Conservation (phyloP, 2,329 filamentous ascomycete genomes). For the Cladosporium colombiae region DNA sequence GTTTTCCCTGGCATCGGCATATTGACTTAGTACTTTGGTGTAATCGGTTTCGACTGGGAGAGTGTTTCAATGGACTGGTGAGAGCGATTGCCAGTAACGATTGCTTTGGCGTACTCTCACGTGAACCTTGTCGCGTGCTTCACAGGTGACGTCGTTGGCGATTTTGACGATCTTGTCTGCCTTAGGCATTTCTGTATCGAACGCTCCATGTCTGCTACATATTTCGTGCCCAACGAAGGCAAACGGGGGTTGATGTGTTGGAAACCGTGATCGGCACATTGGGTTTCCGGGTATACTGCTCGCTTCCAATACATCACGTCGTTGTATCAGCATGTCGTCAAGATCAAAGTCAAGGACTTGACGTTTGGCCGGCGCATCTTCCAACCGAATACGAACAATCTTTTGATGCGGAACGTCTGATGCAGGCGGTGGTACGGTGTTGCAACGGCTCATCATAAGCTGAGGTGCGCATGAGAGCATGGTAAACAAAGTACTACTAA, state of each 20-base stretch:
- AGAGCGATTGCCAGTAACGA: background rate
- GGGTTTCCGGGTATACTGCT: background rate
- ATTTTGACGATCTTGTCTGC: background rate
- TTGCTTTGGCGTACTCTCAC: background rate
- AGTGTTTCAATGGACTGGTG: background rate
- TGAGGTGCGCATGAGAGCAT: background rate
- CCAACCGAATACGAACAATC: background rate
- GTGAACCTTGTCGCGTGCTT: conserved; percentile 2
- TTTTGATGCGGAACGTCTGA: background rate
- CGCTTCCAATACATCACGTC: background rate
- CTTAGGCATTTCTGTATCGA: background rate
- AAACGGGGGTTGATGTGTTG: too few species aligned
- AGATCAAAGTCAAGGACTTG: background rate
- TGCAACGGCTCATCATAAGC: background rate
- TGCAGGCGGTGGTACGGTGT: background rate
- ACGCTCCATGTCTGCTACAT: background rate
- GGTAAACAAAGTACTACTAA: background rate
- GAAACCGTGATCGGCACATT: background rate
- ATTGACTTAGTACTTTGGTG: background rate
- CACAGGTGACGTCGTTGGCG: background rate
- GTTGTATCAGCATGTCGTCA: background rate
- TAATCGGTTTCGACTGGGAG: background rate
- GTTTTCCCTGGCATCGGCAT: conserved; percentile 45
- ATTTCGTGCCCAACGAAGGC: background rate
- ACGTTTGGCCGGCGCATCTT: background rate